Percentiles rank a stretch among this genome's conserved stretches.
These are phyloP conservation scores for Lactifluus hygrophoroides DNA, from an alignment of 768 basidiomycete genomes.

Conservation along the genomic window DNA sequence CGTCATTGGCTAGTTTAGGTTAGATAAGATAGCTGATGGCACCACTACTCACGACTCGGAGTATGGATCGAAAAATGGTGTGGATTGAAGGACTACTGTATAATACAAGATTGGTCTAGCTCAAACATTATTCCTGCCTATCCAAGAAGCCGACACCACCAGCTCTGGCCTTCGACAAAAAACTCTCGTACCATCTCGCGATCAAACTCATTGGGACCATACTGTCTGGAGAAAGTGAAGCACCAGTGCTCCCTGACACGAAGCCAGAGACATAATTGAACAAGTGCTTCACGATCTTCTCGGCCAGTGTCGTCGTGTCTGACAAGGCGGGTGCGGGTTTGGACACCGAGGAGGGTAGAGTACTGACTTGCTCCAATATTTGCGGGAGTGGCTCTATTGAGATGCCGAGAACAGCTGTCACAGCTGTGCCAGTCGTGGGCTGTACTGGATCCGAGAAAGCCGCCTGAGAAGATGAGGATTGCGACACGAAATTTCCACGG, in stretches of 20 bases:
- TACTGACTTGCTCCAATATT: slow-evolving; percentile 50
- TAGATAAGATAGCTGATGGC: slow-evolving; percentile 10
- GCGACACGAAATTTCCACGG: slow-evolving; percentile 48
- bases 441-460: slow-evolving; percentile 26
- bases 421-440: slow-evolving; percentile 25
- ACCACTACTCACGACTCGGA: too few species aligned
- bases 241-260: slow-evolving; percentile 29
- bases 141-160: slow-evolving; percentile 60
- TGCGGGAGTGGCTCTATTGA: slow-evolving; percentile 65
- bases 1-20: not conserved
- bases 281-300: slow-evolving; percentile 63
- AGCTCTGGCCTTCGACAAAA: slow-evolving; percentile 48
- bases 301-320: slow-evolving; percentile 52
- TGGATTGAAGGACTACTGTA: not conserved
- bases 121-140: slow-evolving; percentile 21
- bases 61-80: too few species aligned
- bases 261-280: slow-evolving; percentile 72
- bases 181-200: slow-evolving; percentile 63
- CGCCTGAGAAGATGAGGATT: slow-evolving; percentile 26
- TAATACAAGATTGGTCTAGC: not conserved
- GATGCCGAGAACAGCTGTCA: slow-evolving; percentile 70
- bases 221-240: slow-evolving; percentile 39
- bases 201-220: slow-evolving; percentile 55
- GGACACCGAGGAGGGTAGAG: slow-evolving; percentile 31
- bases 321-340: slow-evolving; percentile 24